These are phyloP conservation scores for Dothideomycetes sp. DNA, from an alignment of 2,329 filamentous ascomycete genomes.

Conservation along the genomic window DNA sequence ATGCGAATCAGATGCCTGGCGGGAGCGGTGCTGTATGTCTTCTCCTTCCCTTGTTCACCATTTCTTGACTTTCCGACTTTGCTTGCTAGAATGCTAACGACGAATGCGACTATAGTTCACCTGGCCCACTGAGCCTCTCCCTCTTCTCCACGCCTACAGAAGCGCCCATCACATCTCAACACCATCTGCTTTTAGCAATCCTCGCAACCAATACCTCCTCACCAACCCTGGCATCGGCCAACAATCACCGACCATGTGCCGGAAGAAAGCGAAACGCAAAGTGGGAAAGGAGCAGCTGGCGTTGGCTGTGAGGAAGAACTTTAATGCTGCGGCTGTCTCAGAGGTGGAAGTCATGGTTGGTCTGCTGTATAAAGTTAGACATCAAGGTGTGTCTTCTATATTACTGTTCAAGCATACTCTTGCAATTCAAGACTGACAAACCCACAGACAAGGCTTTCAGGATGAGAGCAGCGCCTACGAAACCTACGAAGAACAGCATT, in stretches of 20 bases:
- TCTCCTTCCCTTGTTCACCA: no score
- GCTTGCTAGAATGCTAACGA: no score
- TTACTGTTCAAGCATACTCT: no score
- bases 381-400: slow-evolving; percentile 34
- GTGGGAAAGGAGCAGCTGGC: slow-evolving; percentile 65
- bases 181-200: slow-evolving; percentile 54
- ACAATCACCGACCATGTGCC: slow-evolving; percentile 65
- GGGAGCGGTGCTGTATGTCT: no score
- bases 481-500: not conserved
- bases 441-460: slow-evolving; percentile 35
- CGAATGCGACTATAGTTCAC: no score
- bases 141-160: slow-evolving; percentile 61
- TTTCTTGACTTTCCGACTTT: no score
- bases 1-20: no score
- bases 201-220: slow-evolving; percentile 39
- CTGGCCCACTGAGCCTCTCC: slow-evolving; percentile 7
- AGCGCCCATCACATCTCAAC: slow-evolving; percentile 61
- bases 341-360: slow-evolving; percentile 78
- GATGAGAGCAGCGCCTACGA: slow-evolving; percentile 24
- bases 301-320: slow-evolving; percentile 65
- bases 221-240: slow-evolving; percentile 49
- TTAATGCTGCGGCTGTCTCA: slow-evolving; percentile 66
- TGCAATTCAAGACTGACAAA: not conserved
- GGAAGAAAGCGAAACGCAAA: slow-evolving; percentile 51
- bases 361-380: slow-evolving; percentile 60